phyloP scores from a whole-genome alignment of 208 protist genomes.

The Strigomonas culicis region DNA sequence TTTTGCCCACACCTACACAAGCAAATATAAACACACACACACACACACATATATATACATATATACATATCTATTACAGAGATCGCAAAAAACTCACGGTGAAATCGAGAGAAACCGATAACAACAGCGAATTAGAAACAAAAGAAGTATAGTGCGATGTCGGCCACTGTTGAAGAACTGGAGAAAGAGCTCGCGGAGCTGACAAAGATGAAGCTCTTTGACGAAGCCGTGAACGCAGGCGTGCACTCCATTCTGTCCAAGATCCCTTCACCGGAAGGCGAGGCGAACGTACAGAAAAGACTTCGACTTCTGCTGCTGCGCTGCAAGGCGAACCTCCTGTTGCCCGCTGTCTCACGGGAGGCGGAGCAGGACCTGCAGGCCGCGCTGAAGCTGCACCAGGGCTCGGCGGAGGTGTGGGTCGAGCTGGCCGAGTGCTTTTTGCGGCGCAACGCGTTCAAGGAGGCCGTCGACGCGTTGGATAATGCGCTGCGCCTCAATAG shows the following conservation, averaged over 20 bases:
- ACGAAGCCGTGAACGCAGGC: conserved; percentile 35
- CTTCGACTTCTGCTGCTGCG: conserved; percentile 65
- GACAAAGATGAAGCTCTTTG: conserved; percentile 52
- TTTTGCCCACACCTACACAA: background rate
- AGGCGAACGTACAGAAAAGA: conserved; percentile 38
- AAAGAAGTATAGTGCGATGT: background rate
- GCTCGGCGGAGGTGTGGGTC: conserved; percentile 60
- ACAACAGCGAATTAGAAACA: background rate
- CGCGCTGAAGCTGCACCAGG: conserved; percentile 61
- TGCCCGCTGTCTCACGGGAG: conserved; percentile 69
- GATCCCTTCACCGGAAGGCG: conserved; percentile 44
- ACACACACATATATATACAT: no score
- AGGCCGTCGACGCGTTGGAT: conserved; percentile 75
- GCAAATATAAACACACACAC: no score
- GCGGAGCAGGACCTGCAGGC: conserved; percentile 70
- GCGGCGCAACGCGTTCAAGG: conserved; percentile 67
- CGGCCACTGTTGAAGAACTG: background rate
- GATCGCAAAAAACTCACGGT: background rate
- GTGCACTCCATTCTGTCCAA: conserved; percentile 43
- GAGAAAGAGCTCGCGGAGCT: conserved; percentile 40
- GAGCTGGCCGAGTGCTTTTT: conserved; percentile 71
- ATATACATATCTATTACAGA: background rate
- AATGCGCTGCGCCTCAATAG: conserved; percentile 49
- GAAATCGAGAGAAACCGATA: background rate
- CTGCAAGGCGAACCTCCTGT: conserved; percentile 47